Conservation (phyloP, 352 stramenopile genomes). For the Halophytophthora polymorphica region DNA sequence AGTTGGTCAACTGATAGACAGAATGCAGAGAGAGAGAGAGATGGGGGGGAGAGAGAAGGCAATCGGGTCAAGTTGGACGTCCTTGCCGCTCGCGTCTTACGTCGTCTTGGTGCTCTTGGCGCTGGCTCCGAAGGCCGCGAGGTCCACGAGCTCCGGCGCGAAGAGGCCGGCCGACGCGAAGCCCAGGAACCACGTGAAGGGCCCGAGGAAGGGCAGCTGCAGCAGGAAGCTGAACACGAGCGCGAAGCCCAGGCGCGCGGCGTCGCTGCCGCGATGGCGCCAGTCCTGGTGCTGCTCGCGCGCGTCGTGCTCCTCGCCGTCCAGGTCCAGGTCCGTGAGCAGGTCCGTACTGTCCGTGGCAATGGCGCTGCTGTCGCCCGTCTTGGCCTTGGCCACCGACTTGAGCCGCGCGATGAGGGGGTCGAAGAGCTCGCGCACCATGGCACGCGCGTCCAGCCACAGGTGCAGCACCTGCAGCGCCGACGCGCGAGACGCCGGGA, state of each 20-base stretch:
- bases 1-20: too few relatives aligned
- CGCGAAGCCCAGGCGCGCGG: conserved; percentile 62
- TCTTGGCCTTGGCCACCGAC: conserved; percentile 25
- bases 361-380: conserved; percentile 2
- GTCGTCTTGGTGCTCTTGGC: conserved; percentile 21
- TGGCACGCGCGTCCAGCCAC: conserved; percentile 61
- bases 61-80: too few relatives aligned
- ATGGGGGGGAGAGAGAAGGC: too few relatives aligned
- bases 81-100: conserved; percentile 1
- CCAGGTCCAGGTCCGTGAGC: conserved; percentile 28
- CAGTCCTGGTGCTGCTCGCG: conserved; percentile 32
- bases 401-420: conserved; percentile 67
- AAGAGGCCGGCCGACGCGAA: conserved; percentile 63
- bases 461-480: conserved; percentile 52
- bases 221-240: conserved; percentile 61
- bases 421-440: conserved; percentile 70
- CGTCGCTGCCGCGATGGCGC: conserved; percentile 59
- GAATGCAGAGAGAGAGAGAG: too few relatives aligned
- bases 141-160: conserved; percentile 60
- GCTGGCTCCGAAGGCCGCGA: conserved; percentile 75
- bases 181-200: conserved; percentile 67
- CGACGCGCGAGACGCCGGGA: conserved; percentile 33
- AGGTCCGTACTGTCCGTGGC: conserved; percentile 31
- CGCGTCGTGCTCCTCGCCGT: conserved; percentile 23
- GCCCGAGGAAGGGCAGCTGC: conserved; percentile 55